Percentiles rank a stretch among this genome's conserved stretches.
These are phyloP conservation scores for Phymatotrichopsis omnivora DNA, from an alignment of 2,329 filamentous ascomycete species.

Conservation along the genomic window DNA sequence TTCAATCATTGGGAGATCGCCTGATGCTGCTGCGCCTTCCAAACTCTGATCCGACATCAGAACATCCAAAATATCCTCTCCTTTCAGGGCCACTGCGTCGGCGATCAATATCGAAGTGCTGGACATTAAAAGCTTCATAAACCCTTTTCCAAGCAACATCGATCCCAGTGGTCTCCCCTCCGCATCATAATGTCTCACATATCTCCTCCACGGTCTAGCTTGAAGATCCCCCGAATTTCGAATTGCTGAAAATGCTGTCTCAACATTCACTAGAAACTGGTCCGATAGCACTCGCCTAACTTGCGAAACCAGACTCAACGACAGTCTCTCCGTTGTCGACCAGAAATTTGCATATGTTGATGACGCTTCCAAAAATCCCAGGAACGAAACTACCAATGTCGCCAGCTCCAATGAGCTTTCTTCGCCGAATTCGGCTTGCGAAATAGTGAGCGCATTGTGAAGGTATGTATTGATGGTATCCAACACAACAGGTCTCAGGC, in stretches of 20 bases:
- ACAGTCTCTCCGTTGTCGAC: conserved; percentile 61
- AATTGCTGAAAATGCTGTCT: conserved; percentile 82
- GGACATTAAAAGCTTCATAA: conserved; percentile 73
- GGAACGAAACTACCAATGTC: conserved; percentile 70
- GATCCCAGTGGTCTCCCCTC: conserved; percentile 74
- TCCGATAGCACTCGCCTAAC: conserved; percentile 69
- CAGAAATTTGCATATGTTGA: conserved; percentile 72
- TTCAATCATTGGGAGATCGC: conserved; percentile 43
- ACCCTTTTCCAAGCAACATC: conserved; percentile 81
- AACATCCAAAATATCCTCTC: conserved; percentile 60
- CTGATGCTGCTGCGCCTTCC: conserved; percentile 34
- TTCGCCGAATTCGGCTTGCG: conserved; percentile 34
- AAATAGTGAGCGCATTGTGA: conserved; percentile 37
- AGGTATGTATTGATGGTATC: conserved; percentile 63
- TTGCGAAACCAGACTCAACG: conserved; percentile 51
- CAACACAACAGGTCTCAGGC: conserved; percentile 55
- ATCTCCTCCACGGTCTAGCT: conserved; percentile 61
- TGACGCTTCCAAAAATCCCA: conserved; percentile 80
- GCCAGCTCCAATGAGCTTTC: conserved; percentile 58
- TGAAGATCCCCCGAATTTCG: conserved; percentile 66
- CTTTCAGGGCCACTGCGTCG: conserved; percentile 49
- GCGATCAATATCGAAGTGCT: conserved; percentile 59
- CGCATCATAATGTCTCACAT: conserved; percentile 70
- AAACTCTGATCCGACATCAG: conserved; percentile 45
- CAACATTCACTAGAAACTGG: conserved; percentile 71